Evolutionary conservation across 1,284 basidiomycete genomes (phyloP).

Genomic region (Microbotryomycetes sp.): DNA sequence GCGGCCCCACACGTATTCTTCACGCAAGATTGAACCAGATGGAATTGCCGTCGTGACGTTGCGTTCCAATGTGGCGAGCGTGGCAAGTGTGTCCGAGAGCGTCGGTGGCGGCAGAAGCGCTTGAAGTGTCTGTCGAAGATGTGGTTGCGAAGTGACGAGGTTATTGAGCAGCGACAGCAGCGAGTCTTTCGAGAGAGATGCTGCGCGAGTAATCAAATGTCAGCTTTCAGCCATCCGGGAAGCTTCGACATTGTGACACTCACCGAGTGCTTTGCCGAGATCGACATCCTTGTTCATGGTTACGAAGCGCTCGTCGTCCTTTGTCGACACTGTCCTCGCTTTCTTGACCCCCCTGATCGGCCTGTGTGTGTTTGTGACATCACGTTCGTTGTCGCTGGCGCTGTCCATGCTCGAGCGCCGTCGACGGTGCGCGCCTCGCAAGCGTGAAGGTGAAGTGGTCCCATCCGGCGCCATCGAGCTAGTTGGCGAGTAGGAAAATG

Average conservation of each 20-base stretch:
- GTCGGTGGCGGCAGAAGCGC: conserved; percentile 32
- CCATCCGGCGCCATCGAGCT: too few species aligned
- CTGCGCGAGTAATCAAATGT: background rate
- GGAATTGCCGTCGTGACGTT: conserved; percentile 29
- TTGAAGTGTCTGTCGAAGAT: conserved; percentile 23
- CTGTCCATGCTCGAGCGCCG: background rate
- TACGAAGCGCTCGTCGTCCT: background rate
- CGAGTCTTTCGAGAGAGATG: conserved; percentile 30
- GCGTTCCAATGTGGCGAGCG: conserved; percentile 19
- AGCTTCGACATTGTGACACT: background rate
- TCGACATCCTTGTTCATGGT: conserved; percentile 1
- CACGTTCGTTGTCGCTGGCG: background rate
- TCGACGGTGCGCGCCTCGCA: too few species aligned
- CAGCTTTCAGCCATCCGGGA: background rate
- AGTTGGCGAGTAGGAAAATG: too few species aligned
- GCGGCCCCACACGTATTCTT: conserved; percentile 32
- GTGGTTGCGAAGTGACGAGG: conserved; percentile 29
- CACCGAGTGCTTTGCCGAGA: conserved; percentile 27
- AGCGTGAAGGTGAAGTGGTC: too few species aligned
- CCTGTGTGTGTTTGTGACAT: background rate
- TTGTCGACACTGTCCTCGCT: background rate
- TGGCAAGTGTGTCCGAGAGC: conserved; percentile 20
- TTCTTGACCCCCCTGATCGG: background rate
- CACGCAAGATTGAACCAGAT: conserved; percentile 20
- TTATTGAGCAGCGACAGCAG: conserved; percentile 30